Evolutionary conservation across 164 flowering plant species (phyloP).

Genomic region (Berberis vulgaris): DNA sequence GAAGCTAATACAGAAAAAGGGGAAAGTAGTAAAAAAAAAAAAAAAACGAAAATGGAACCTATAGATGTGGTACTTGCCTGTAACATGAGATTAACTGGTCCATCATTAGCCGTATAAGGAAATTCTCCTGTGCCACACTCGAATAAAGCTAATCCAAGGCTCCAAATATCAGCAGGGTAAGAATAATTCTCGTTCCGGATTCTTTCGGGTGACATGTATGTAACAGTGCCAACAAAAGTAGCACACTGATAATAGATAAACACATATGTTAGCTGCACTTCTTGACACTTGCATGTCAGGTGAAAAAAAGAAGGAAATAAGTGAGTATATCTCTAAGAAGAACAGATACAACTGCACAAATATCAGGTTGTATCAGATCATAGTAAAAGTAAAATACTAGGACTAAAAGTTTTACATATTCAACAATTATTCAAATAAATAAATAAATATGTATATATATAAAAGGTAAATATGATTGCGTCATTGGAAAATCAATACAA

Average conservation of each 20-base stretch:
- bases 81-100: conserved; percentile 95
- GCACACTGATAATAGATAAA: conserved; percentile 55
- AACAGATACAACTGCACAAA: background rate
- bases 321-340: background rate
- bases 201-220: conserved; percentile 99
- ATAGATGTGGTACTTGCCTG: conserved; percentile 44
- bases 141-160: conserved; percentile 94
- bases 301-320: background rate
- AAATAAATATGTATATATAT: no score
- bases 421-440: no score
- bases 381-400: no score
- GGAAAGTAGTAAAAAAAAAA: background rate
- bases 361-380: no score
- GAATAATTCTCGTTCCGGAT: conserved; percentile 90
- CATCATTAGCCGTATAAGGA: conserved; percentile 89
- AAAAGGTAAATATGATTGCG: no score
- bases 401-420: no score
- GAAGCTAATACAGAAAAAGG: background rate
- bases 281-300: background rate
- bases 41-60: background rate
- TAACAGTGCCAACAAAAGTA: conserved; percentile 97
- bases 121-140: conserved; percentile 99
- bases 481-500: no score
- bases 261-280: background rate
- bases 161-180: conserved; percentile 99